Evolutionary conservation across 441 rosid species (phyloP).

Genomic region (Iberis amara): DNA sequence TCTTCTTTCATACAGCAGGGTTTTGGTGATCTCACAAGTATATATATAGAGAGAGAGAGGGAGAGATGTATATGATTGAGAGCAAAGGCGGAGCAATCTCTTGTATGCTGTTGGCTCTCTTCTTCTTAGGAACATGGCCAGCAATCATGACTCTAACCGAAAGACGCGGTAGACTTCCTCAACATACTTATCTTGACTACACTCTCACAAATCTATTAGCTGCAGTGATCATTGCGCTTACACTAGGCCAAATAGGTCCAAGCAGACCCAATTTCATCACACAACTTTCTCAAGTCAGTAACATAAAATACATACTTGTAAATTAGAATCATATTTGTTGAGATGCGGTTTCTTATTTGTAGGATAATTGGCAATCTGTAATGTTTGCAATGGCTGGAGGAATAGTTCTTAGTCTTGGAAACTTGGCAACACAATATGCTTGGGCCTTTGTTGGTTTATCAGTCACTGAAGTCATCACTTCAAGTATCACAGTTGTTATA

Average conservation of each 20-base stretch:
- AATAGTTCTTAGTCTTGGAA: slow-evolving; percentile 64
- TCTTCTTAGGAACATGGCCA: slow-evolving; percentile 82
- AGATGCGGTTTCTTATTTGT: slow-evolving; percentile 3
- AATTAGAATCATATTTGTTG: not conserved
- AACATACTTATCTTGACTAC: slow-evolving; percentile 29
- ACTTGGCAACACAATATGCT: slow-evolving; percentile 72
- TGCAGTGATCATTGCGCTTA: slow-evolving; percentile 69
- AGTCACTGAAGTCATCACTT: slow-evolving; percentile 22
- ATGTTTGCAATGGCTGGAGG: slow-evolving; percentile 85
- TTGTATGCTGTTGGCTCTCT: slow-evolving; percentile 62
- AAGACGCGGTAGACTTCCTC: slow-evolving; percentile 83
- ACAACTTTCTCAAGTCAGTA: slow-evolving; percentile 61
- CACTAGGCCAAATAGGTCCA: slow-evolving; percentile 65
- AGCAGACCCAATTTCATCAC: slow-evolving; percentile 52
- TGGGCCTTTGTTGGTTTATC: slow-evolving; percentile 81
- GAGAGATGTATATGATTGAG: slow-evolving; percentile 31
- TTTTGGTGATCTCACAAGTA: not conserved
- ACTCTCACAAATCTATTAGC: slow-evolving; percentile 31
- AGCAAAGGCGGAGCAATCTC: slow-evolving; percentile 72
- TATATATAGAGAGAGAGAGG: slow-evolving; percentile 12
- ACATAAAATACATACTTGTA: not conserved
- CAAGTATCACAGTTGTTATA: slow-evolving; percentile 69
- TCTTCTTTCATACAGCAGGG: not conserved
- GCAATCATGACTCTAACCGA: slow-evolving; percentile 65
- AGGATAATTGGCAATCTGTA: slow-evolving; percentile 84